Evolutionary conservation across 495 filamentous ascomycete genomes (phyloP), one percentile per base, ranked within the genome.

Genomic region (Xylaria grammica): DNA sequence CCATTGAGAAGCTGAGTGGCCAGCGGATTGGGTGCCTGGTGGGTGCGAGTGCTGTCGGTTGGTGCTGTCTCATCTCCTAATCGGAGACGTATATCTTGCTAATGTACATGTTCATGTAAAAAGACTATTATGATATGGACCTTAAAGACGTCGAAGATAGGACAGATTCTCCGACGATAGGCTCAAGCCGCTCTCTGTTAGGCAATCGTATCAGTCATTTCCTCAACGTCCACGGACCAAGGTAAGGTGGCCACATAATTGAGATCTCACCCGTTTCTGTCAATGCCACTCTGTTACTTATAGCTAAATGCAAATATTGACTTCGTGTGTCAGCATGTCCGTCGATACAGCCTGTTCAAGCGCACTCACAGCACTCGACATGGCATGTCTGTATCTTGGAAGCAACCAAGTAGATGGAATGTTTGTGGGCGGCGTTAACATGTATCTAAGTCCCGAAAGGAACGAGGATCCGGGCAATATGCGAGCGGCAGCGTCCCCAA

Each of bases 1-100:
- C 87, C 45, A 89, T 90, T 0, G 87, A 90, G 1, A 86, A 85
- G 1, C 87, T 91, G 1, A 86, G 76, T 65, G 82, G 88, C 15
- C 82, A 90, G 72, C 80, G 88, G 4, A 86, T 93, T 32, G 91
- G 89, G 20, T 90, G 90, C 15, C 92, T 93, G 74, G 89, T 93
- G 63, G 91, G 90, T 44, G 89, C 90, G 65, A 89, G 88, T 3
- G 90, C 88, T 68, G 87, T 90, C 48, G 91, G 94, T 65, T 93
- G 90, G 72, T 82, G 67, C 34, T 36, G 5, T 11, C 34, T 11
- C 6, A 5, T 11, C 5, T 5, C 34, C 11, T 11, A 36, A 36
- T 36, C 11, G 34, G 34, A 36, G 34, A 36, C 34, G 34, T 36
- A 11, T 36, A 36, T 36, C 5, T 36, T 11, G 34, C 34, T 36